phyloP scores from a whole-genome alignment of 2,329 filamentous ascomycete genomes.

The Fusarium udum region DNA sequence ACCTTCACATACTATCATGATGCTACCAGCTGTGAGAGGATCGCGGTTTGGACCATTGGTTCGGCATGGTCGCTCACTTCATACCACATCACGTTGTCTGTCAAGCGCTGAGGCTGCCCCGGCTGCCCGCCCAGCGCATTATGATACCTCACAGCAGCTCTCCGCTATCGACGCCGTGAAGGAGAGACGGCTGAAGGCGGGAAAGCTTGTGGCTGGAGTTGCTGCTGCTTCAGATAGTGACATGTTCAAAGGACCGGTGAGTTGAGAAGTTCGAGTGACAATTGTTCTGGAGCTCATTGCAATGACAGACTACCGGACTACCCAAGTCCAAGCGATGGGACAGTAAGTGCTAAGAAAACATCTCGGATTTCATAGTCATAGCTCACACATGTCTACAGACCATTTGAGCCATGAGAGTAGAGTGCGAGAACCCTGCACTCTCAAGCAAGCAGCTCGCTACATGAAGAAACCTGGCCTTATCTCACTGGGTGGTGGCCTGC shows the following conservation, averaged over 20 bases:
- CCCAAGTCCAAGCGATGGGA: constrained; percentile 86
- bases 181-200: constrained; percentile 70
- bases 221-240: constrained; percentile 82
- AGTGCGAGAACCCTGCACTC: constrained; percentile 70
- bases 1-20: constrained; percentile 1
- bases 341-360: constrained; percentile 64
- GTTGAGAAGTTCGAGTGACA: constrained; percentile 34
- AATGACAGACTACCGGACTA: constrained; percentile 60
- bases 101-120: constrained; percentile 41
- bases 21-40: constrained; percentile 36
- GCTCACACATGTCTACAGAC: constrained; percentile 48
- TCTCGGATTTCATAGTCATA: neutral
- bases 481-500: constrained; percentile 90
- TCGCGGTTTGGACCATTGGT: constrained; percentile 27
- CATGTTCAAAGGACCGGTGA: constrained; percentile 80
- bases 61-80: constrained; percentile 26
- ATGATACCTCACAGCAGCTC: constrained; percentile 34
- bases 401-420: constrained; percentile 71
- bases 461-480: constrained; percentile 86
- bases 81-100: constrained; percentile 29
- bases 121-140: constrained; percentile 37
- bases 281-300: neutral
- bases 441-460: constrained; percentile 84
- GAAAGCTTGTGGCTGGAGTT: constrained; percentile 76
- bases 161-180: constrained; percentile 46